Conservation (phyloP, 2,329 filamentous ascomycete species). For the Neocatenulostroma microsporum region DNA sequence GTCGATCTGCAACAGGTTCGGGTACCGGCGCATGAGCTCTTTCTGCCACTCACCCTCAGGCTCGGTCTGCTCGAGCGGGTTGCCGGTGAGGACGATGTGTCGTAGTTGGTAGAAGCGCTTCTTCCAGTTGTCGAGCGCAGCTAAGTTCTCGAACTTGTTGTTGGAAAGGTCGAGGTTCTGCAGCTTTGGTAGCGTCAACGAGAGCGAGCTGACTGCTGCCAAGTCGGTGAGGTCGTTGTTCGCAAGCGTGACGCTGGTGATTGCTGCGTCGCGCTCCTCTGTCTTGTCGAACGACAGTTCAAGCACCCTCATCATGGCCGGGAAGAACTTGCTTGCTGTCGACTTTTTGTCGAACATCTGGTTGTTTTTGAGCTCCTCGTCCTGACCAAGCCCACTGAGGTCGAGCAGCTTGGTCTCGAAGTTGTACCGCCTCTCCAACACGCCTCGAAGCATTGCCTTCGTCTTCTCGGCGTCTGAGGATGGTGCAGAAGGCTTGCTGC, state of each 20-base stretch:
- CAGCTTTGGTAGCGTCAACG: constrained; percentile 73
- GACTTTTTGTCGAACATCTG: constrained; percentile 67
- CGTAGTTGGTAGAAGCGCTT: constrained; percentile 70
- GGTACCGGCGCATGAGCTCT: constrained; percentile 74
- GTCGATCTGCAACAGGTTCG: constrained; percentile 70
- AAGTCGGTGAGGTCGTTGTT: constrained; percentile 72
- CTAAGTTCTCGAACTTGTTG: constrained; percentile 65
- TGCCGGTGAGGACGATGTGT: constrained; percentile 69
- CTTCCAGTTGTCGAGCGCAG: constrained; percentile 66
- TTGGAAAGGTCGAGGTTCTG: constrained; percentile 82
- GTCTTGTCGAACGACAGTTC: constrained; percentile 65
- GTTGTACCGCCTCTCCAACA: constrained; percentile 70
- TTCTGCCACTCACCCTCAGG: constrained; percentile 52
- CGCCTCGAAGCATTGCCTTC: constrained; percentile 54
- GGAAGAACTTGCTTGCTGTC: constrained; percentile 79
- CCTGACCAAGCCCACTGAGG: constrained; percentile 67
- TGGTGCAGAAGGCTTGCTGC: constrained; percentile 9
- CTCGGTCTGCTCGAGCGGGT: constrained; percentile 54
- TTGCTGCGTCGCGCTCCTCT: constrained; percentile 65
- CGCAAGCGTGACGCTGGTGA: constrained; percentile 73
- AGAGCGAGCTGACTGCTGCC: constrained; percentile 62
- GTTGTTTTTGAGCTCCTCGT: constrained; percentile 62
- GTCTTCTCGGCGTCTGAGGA: constrained; percentile 49
- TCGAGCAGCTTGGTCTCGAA: constrained; percentile 66
- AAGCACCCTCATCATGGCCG: constrained; percentile 80